Base-by-base conservation (phyloP, 2,329 filamentous ascomycete species). In the Neoscytalidium dimidiatum region DNA sequence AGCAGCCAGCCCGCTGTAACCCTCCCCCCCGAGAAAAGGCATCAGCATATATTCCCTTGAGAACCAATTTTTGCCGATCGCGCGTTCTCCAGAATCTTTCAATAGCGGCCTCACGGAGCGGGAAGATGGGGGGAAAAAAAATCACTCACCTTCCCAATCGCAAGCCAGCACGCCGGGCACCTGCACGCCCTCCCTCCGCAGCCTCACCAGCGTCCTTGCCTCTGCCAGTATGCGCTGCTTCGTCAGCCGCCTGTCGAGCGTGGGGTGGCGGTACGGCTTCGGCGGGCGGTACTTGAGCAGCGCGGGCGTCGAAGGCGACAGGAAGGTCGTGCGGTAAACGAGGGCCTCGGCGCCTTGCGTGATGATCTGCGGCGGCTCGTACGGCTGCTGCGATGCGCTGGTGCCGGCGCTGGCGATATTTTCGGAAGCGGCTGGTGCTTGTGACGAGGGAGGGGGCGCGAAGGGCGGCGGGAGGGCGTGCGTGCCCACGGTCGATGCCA, bases 321-420 rank as follows among this genome's bases (percentile, higher is more conserved):
- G 88, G 80, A 92, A 96, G 64, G 87, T 89, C 19, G 92, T 94
- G 77, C 88, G 90, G 86, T 96, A 98, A 74, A 99, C 87, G 69
- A 94, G 92, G 66, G 92, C 94, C 86, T 99, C 95, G 75, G 95
- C 95, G 80, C 95, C 95, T 84, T 98, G 95, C 65, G 92, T 90
- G 71, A 98, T 87, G 73, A 97, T 90, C 56, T 58, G 53, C 23
- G 53, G 53, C 23, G 53, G 35, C 6, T 43, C 53, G 7, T 58
- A 26, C 26, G 48, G 9, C 11, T 9, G 19, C 3, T 11, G 44
- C 11, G 44, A 2, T 28, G 48, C 11, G 28, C 8, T 23, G 19
- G 19, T 23, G 13, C 19, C 4, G 14, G 23, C 2, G 21, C 7
- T 17, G 28, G 17, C 31, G 44, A 14, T 21, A 11, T 8, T 28